Base-by-base conservation (phyloP, 2,329 filamentous ascomycete genomes). In the Ophiostoma populinum region DNA sequence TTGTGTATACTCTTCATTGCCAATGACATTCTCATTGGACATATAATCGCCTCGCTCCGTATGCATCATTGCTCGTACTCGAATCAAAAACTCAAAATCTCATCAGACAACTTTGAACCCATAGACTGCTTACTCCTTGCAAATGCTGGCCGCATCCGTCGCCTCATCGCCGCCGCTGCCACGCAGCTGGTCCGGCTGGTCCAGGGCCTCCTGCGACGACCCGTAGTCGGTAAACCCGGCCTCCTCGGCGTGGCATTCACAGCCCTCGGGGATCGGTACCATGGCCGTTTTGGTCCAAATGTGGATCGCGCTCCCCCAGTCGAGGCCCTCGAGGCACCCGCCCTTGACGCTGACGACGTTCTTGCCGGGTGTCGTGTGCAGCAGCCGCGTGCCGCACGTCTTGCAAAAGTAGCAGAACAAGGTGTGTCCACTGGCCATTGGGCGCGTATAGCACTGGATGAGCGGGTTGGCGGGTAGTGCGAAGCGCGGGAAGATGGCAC, bases 401-500 rank as follows among this genome's bases (percentile, higher is more conserved):
- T 62, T 70, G 50, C 75, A 80, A 48, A 79, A 80, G 49, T 76
- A 74, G 47, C 71, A 78, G 43, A 73, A 64, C 29, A 78, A 53
- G 0, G 55, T 62, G 18, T 68, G 57, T 1, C 73, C 74, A 2
- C 62, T 65, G 7, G 62, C 52, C 2, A 70, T 76, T 13, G 61
- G 58, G 34, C 75, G 64, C 25, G 67, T 76, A 42, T 73, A 73
- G 43, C 64, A 67, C 38, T 62, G 63, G 43, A 75, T 46, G 31
- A 59, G 41, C 16, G 62, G 58, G 12, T 49, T 54, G 24, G 53
- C 51, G 0, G 72, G 69, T 19, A 80, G 54, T 8, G 58, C 50
- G 40, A 80, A 80, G n/a, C 59, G 59, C 1, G 75, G 75, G 45
- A 79, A 81, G 40, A 79, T 77, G 44, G 75, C 75, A 24, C 71